Conservation (phyloP, 306 rosid species). For the Malus sieversii region DNA sequence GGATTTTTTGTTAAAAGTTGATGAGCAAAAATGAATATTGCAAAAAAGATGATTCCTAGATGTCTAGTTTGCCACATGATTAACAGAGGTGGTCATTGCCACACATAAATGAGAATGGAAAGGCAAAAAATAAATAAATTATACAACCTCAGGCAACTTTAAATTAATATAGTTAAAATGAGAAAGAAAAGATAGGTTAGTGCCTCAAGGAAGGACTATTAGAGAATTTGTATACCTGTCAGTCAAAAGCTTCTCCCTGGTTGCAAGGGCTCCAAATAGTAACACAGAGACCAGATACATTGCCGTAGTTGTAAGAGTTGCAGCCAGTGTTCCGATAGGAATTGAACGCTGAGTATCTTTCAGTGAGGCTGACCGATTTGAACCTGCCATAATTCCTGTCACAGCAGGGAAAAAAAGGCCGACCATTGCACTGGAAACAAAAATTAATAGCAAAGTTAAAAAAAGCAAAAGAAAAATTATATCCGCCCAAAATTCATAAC, state of each 20-base stretch:
- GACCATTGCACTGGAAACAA: slow-evolving; percentile 76
- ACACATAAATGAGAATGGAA: not conserved
- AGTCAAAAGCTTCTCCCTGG: slow-evolving; percentile 70
- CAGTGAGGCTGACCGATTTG: slow-evolving; percentile 91
- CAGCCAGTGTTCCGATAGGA: slow-evolving; percentile 90
- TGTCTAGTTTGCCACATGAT: not conserved
- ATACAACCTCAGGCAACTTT: not conserved
- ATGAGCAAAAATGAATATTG: not conserved
- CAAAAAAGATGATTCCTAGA: not conserved
- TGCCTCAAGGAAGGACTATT: not conserved
- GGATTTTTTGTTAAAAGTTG: not conserved
- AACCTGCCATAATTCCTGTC: slow-evolving; percentile 99
- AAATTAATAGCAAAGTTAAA: slow-evolving; percentile 14
- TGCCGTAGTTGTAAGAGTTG: slow-evolving; percentile 67
- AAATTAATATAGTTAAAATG: not conserved
- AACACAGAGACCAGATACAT: slow-evolving; percentile 78
- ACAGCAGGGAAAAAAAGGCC: slow-evolving; percentile 99
- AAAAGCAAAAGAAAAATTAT: slow-evolving; percentile 6
- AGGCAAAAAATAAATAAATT: not conserved
- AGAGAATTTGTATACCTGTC: slow-evolving; percentile 51
- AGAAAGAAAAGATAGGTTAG: not conserved
- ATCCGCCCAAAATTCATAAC: not conserved
- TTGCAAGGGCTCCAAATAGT: slow-evolving; percentile 81
- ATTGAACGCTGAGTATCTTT: slow-evolving; percentile 96
- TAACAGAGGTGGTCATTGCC: not conserved